Conservation (phyloP, 2,329 filamentous ascomycete species). For the Fusarium nelsonii region DNA sequence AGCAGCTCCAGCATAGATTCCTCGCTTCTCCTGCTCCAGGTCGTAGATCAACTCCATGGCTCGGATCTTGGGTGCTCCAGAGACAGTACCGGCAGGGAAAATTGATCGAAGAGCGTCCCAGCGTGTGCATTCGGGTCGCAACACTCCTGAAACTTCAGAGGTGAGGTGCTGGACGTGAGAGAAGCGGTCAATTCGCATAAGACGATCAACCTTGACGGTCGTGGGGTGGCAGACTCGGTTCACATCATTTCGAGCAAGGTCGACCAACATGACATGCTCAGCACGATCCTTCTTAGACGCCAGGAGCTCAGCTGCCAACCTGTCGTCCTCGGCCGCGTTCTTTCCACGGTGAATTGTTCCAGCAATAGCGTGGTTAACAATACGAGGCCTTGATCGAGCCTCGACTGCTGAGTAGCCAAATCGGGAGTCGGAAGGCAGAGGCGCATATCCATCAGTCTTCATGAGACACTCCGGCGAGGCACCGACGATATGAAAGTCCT, state of each 20-base stretch:
- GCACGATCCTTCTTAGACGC: conserved; percentile 83
- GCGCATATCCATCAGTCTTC: conserved; percentile 65
- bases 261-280: conserved; percentile 97
- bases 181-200: conserved; percentile 96
- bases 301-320: conserved; percentile 74
- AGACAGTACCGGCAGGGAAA: conserved; percentile 96
- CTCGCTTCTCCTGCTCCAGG: conserved; percentile 91
- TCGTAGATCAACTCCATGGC: conserved; percentile 98
- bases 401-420: conserved; percentile 46
- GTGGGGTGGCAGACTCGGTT: conserved; percentile 94
- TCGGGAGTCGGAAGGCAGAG: conserved; percentile 42
- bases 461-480: conserved; percentile 95
- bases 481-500: conserved; percentile 93
- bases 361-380: conserved; percentile 97
- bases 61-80: conserved; percentile 92
- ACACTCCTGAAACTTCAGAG: conserved; percentile 92
- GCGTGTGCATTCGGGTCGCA: conserved; percentile 84
- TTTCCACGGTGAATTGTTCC: conserved; percentile 89
- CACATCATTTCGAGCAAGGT: conserved; percentile 94
- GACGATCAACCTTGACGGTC: conserved; percentile 88
- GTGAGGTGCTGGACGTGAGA: conserved; percentile 98
- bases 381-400: conserved; percentile 77
- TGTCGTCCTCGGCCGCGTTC: conserved; percentile 83
- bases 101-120: conserved; percentile 97
- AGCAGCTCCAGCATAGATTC: conserved; percentile 94